Evolutionary conservation across 768 basidiomycete species (phyloP), one percentile per base, ranked within the genome.

Genomic region (Leccinum uliginosum): DNA sequence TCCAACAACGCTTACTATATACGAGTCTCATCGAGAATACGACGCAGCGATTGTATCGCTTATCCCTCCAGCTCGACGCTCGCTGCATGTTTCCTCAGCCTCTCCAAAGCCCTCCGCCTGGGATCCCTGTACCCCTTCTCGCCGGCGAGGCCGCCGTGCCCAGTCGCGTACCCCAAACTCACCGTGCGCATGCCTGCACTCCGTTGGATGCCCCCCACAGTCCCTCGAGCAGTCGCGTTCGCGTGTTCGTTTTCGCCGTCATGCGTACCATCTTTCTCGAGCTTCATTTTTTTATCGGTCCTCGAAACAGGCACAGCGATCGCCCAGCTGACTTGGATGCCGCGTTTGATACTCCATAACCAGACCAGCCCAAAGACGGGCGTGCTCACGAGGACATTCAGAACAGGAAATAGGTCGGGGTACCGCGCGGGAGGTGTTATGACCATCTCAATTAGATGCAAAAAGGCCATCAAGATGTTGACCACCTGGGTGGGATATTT

Each of bases 341-440:
- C 82, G 48, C 89, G 85, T 61, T 86, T 87, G 69, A 93, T 84
- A 50, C 89, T 91, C 93, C 93, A 97, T 15, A 93, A 65, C 91
- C 91, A 98, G n/a, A 82, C 78, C 27, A 91, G 69, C 7, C 77
- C 81, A 67, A 98, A 96, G 17, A 96, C 83, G 1, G 84, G 87
- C 2, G 87, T 88, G 65, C 86, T 85, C 46, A 94, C 67, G 15
- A 93, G 80, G 3, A 93, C 85, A 69, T 97, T 98, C 38, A 93
- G 75, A 1, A 95, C 92, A 0, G 88, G 75, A 68, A 83, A 97
- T 40, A 97, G 71, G 70, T 96, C 92, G 0, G 92, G 95, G 61
- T 92, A 89, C 57, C 87, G 85, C 6, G 79, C 64, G 4, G 93
- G 92, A 8, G 93, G 85, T 3, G 74, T 38, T 30, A 89, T 46